Base-by-base conservation (phyloP, 371 early-diverging fungal genomes). In the Saksenaea vasiformis region DNA sequence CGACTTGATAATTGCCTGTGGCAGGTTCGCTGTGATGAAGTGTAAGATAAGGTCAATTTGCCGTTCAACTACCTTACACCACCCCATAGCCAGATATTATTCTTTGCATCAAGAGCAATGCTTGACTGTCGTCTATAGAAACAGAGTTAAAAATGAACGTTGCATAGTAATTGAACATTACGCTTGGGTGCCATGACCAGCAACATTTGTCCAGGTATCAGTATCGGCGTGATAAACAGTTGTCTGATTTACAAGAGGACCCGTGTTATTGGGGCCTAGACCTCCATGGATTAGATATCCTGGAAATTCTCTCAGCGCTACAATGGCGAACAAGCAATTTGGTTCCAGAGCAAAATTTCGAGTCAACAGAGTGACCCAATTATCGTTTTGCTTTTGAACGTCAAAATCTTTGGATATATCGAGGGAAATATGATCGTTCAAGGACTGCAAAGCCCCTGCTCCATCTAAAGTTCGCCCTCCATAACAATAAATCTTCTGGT, bases 151-250 rank as follows among this genome's bases (percentile, higher is more conserved):
- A 14, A 41, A 5, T 5, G 5, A 17, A 41, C 19, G 13, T 38
- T 2, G 38, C 13, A n/a, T n/a, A 19, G 1, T 5, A 22, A 47
- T 22, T 3, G 19, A 22, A 41, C 31, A 17, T 22, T 47, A 47
- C 51, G 22, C 51, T 47, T 47, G 51, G 22, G 17, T 8, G n/a
- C 19, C 22, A 0, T 47, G 17, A 22, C 8, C 9, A 3, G n/a
- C 51, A 22, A 47, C 51, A 0, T 17, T 22, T 47, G 51, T 47
- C 61, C 61, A 61, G 28, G n/a, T n/a, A 38, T 61, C 53, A 8
- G 54, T 47, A 47, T 47, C 22, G 10, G 51, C 51, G 10, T 19
- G 22, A 22, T 47, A 47, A 10, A 47, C 51, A 10, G 22, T 47
- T n/a, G 51, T 47, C 22, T 19, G n/a, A 22, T 47, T 47, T n/a